Conservation (phyloP, 495 filamentous ascomycete genomes). For the Rostrohypoxylon terebratum region DNA sequence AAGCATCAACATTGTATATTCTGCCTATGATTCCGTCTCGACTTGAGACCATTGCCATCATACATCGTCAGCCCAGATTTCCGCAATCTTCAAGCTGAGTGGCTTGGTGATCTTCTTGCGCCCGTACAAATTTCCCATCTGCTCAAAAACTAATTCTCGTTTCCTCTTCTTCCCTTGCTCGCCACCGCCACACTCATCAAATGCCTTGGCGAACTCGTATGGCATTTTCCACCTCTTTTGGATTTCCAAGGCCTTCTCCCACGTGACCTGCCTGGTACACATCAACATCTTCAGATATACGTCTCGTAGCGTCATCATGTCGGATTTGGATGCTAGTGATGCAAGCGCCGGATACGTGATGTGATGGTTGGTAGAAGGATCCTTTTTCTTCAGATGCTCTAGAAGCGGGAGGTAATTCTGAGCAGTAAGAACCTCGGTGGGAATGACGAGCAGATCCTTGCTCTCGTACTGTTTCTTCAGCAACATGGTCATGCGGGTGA, state of each 20-base stretch:
- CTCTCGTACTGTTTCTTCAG: slow-evolving; percentile 74
- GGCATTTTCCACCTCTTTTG: slow-evolving; percentile 81
- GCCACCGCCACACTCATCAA: slow-evolving; percentile 61
- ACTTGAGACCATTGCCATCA: slow-evolving; percentile 13
- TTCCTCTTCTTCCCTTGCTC: slow-evolving; percentile 63
- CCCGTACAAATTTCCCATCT: slow-evolving; percentile 68
- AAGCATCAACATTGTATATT: no score
- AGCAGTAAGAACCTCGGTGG: slow-evolving; percentile 72
- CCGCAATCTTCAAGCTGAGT: slow-evolving; percentile 76
- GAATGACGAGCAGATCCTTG: slow-evolving; percentile 68
- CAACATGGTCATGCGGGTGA: slow-evolving; percentile 78
- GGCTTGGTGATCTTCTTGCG: slow-evolving; percentile 74
- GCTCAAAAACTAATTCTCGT: slow-evolving; percentile 63
- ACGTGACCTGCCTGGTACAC: slow-evolving; percentile 80
- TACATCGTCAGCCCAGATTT: slow-evolving; percentile 72
- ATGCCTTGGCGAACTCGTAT: slow-evolving; percentile 74
- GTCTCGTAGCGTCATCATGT: slow-evolving; percentile 77
- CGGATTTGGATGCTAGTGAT: slow-evolving; percentile 77
- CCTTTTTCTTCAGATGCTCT: slow-evolving; percentile 62
- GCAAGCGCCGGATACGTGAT: slow-evolving; percentile 80
- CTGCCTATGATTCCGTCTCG: background rate
- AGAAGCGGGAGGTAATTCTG: slow-evolving; percentile 76
- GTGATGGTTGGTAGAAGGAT: slow-evolving; percentile 66
- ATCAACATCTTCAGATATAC: slow-evolving; percentile 89
- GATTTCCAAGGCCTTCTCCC: slow-evolving; percentile 85